Evolutionary conservation across 2,329 filamentous ascomycete species (phyloP), one percentile per base, ranked within the genome.

Genomic region (Colletotrichum sp.): DNA sequence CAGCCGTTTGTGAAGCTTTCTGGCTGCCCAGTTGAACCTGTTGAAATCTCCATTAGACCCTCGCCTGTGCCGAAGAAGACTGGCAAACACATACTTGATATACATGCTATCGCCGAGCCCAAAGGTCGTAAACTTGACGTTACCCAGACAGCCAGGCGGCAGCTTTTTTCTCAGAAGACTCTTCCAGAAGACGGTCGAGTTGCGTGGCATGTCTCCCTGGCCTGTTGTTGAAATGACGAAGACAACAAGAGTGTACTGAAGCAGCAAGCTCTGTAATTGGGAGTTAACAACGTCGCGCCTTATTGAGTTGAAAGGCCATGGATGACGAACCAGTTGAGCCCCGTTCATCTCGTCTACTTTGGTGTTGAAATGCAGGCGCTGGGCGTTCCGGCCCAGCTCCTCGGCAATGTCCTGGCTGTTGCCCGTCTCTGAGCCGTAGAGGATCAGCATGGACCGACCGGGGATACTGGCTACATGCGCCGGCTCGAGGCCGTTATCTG

Each of bases 101-200:
- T 99, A 99, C 2, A 96, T 98, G 81, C 95, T 98, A 84, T 99
- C 97, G 1, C 97, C 97, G 1, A 99, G 89, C 1, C 97, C 97
- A 87, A 99, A 98, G 0, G 93, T 94, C 5, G 95, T 93, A 85
- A 98, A 99, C 2, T 88, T 89, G 77, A 98, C 87, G 39, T 90
- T 89, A 49, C 87, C 82, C 52, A 99, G 87, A 80, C 93, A 96
- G 18, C 90, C 91, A 5, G 92, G 89, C 15, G 93, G 91, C 32
- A 99, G 89, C 79, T 92, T 95, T 84, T 94, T 96, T 79, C 95
- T 91, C 21, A 98, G 88, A 49, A 99, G 88, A 76, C 92, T 94
- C 82, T 92, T 95, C 97, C 97, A 99, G 82, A 99, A 96, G 2
- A 86, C 87, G 59, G 92, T 89, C 4, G 94, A 92, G 87, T 99